Evolutionary conservation across 2,329 filamentous ascomycete species (phyloP).

Genomic region (Fusarium multiceps): DNA sequence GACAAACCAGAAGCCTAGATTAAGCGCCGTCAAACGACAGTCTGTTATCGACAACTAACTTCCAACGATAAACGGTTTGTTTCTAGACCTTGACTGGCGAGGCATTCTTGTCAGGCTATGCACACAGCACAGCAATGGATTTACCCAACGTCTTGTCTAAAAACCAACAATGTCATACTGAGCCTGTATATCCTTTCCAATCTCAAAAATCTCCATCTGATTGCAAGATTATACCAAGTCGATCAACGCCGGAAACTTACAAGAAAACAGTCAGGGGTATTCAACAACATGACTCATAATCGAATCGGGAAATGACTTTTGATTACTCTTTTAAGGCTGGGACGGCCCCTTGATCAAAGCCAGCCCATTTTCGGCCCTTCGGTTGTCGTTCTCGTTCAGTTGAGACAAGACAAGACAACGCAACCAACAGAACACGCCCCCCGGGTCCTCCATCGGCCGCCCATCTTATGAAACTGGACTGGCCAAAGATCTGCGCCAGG

Average conservation of each 20-base stretch:
- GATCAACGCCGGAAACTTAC: neutral
- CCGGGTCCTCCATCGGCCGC: neutral
- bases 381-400: slow-evolving; percentile 7
- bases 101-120: slow-evolving; percentile 25
- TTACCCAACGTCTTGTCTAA: neutral
- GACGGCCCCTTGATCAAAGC: neutral
- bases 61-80: neutral
- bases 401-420: neutral
- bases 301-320: neutral
- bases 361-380: slow-evolving; percentile 8
- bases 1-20: slow-evolving; percentile 39
- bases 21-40: slow-evolving; percentile 38
- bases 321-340: slow-evolving; percentile 18
- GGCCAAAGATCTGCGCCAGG: slow-evolving; percentile 35
- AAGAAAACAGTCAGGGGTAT: neutral
- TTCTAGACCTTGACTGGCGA: slow-evolving; percentile 1
- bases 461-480: slow-evolving; percentile 33
- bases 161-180: neutral
- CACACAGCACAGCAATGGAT: neutral
- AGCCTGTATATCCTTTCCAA: neutral
- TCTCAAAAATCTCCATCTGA: neutral
- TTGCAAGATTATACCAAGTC: slow-evolving; percentile 13
- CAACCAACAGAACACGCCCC: slow-evolving; percentile 27
- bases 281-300: neutral
- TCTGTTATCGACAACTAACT: neutral